These are phyloP conservation scores for Aspergillus udagawae DNA, from an alignment of 2,329 filamentous ascomycete species.

Conservation along the genomic window DNA sequence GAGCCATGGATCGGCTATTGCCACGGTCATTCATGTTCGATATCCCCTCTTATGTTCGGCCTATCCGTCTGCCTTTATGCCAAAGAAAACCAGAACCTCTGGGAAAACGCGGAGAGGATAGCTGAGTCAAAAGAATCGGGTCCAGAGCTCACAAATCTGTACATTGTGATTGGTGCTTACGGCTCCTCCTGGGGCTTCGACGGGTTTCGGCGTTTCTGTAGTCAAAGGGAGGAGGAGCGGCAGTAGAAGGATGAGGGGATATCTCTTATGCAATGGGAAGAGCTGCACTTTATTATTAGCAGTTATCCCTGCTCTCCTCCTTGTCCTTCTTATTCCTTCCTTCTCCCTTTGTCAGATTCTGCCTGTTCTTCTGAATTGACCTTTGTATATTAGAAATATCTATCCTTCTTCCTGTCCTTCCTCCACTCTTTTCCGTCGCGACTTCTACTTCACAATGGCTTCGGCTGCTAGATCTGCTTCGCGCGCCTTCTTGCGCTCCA, in stretches of 20 bases:
- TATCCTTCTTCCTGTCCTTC: neutral
- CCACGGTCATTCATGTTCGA: neutral
- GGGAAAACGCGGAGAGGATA: slow-evolving; percentile 15
- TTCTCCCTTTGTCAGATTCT: slow-evolving; percentile 3
- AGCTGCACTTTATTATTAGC: slow-evolving; percentile 5
- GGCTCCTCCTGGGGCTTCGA: slow-evolving; percentile 1
- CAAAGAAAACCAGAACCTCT: neutral
- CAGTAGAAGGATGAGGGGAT: neutral
- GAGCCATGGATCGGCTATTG: neutral
- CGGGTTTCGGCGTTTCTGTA: slow-evolving; percentile 4
- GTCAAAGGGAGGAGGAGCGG: neutral
- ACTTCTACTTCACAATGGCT: slow-evolving; percentile 32
- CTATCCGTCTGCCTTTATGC: neutral
- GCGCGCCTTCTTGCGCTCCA: slow-evolving; percentile 41
- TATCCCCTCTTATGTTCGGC: neutral
- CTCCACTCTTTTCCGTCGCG: slow-evolving; percentile 2
- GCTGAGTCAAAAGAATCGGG: slow-evolving; percentile 20
- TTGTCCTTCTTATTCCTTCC: slow-evolving; percentile 4
- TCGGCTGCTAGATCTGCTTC: slow-evolving; percentile 41
- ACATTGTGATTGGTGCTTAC: slow-evolving; percentile 13
- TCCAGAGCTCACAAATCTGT: slow-evolving; percentile 12
- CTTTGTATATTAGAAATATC: neutral
- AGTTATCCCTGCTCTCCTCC: slow-evolving; percentile 14
- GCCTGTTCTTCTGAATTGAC: neutral
- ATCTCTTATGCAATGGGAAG: slow-evolving; percentile 1